Base-by-base conservation (phyloP, 225 moss, liverwort and hornwort species). In the Bryoerythrophyllum caledonicum region DNA sequence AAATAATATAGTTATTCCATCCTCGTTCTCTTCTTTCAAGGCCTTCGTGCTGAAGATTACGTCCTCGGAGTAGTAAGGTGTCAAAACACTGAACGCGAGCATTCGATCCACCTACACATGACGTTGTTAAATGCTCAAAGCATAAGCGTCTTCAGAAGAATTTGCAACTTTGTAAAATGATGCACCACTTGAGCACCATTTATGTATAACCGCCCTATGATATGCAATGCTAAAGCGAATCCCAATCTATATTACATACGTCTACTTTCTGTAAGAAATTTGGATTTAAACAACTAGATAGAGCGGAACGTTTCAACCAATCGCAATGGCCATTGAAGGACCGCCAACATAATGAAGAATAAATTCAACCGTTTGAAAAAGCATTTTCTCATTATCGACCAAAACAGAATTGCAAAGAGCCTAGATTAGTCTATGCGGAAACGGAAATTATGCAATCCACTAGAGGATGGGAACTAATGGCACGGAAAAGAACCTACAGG, bases 1-100 rank as follows among this genome's bases (percentile, higher is more conserved):
- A 66, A 81, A 97, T 46, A 97, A 25, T 46, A 89, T 92, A 34
- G 82, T 71, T 28, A 97, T 87, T 46, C 97, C 97, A 78, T 97
- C 97, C 72, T 97, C 97, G 43, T 94, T 97, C 74, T 85, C 72
- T 30, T 70, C 70, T 68, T 74, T 78, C 68, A 97, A 83, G 52
- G 84, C 78, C 78, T 85, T 83, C 64, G 76, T 79, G 70, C 89
- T 85, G 78, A 93, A 97, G 65, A 97, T 73, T 20, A 97, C 97
- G 80, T 89, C 92, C 79, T 97, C 97, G 40, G 68, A 54, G 73
- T 94, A 97, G 75, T 97, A 97, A 13, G 97, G 97, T 23, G 97
- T 97, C 76, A 97, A 75, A 56, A 97, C 97, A 81, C 97, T 97
- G 76, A 97, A 94, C 44, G 97, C 88, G 78, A 97, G 82, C 97